phyloP scores from a whole-genome alignment of 495 filamentous ascomycete genomes.

The Sphaerosporella brunnea region DNA sequence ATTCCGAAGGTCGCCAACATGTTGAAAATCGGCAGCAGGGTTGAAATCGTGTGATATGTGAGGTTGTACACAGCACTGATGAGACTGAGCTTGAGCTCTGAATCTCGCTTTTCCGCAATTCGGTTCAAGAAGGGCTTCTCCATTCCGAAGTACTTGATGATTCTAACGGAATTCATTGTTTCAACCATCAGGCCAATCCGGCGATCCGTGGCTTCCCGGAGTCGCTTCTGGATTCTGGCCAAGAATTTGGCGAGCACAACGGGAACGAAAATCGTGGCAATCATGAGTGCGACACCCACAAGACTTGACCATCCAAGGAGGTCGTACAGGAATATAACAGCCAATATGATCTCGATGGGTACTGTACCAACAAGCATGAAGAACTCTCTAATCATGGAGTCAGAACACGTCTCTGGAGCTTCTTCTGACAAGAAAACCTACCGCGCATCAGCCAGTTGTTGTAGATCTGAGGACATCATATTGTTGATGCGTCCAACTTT shows the following conservation, averaged over 20 bases:
- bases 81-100: conserved; percentile 15
- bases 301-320: conserved; percentile 24
- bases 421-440: too few species aligned
- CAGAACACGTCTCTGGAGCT: not conserved
- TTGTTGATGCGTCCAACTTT: conserved; percentile 25
- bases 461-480: conserved; percentile 19
- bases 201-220: conserved; percentile 17
- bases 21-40: conserved; percentile 18
- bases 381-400: too few species aligned
- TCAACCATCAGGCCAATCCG: conserved; percentile 20
- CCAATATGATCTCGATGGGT: conserved; percentile 20
- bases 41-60: conserved; percentile 6
- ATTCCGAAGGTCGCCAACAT: conserved; percentile 23
- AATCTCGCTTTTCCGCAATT: conserved; percentile 21
- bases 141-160: conserved; percentile 25
- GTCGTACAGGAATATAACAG: conserved; percentile 22
- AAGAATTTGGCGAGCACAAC: conserved; percentile 16
- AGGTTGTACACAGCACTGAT: conserved; percentile 10
- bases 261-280: conserved; percentile 16
- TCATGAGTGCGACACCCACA: conserved; percentile 22
- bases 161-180: conserved; percentile 19
- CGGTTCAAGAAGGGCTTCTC: conserved; percentile 18
- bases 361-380: conserved; percentile 22
- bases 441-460: conserved; percentile 21
- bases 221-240: conserved; percentile 11